A percentile compares a stretch with the other conserved stretches of the same genome.
phyloP scores from a whole-genome alignment of 768 basidiomycete genomes.

The Amanita thiersii region DNA sequence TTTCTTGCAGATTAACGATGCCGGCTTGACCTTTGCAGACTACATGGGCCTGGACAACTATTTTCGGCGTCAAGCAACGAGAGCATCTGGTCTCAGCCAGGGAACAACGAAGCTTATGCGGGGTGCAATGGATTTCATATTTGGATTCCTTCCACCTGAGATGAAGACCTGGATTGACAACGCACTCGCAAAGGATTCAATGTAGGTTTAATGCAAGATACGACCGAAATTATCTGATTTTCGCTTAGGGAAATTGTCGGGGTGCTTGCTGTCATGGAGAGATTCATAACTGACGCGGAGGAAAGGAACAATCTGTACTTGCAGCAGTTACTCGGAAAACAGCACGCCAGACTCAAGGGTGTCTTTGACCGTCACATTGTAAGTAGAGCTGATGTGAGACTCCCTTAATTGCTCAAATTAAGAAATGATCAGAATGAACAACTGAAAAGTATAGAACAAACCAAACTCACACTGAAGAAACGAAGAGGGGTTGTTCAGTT shows the following conservation, averaged over 20 bases:
- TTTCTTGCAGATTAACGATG: slow-evolving; percentile 88
- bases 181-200: slow-evolving; percentile 62
- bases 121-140: slow-evolving; percentile 90
- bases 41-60: slow-evolving; percentile 92
- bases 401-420: background rate
- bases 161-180: slow-evolving; percentile 80
- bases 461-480: slow-evolving; percentile 87
- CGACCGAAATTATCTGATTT: background rate
- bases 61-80: slow-evolving; percentile 85
- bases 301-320: slow-evolving; percentile 75
- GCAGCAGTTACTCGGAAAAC: slow-evolving; percentile 66
- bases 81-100: slow-evolving; percentile 56
- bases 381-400: slow-evolving; percentile 16
- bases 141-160: slow-evolving; percentile 84
- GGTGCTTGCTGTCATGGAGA: slow-evolving; percentile 70
- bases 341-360: slow-evolving; percentile 69
- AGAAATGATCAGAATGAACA: slow-evolving; percentile 59
- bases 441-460: slow-evolving; percentile 81
- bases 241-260: slow-evolving; percentile 73
- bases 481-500: slow-evolving; percentile 89
- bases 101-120: slow-evolving; percentile 75
- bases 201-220: slow-evolving; percentile 38
- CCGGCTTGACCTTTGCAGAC: slow-evolving; percentile 88
- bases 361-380: slow-evolving; percentile 73
- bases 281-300: slow-evolving; percentile 68